Conservation (phyloP, 2,329 filamentous ascomycete genomes). For the Talaromyces sp. region DNA sequence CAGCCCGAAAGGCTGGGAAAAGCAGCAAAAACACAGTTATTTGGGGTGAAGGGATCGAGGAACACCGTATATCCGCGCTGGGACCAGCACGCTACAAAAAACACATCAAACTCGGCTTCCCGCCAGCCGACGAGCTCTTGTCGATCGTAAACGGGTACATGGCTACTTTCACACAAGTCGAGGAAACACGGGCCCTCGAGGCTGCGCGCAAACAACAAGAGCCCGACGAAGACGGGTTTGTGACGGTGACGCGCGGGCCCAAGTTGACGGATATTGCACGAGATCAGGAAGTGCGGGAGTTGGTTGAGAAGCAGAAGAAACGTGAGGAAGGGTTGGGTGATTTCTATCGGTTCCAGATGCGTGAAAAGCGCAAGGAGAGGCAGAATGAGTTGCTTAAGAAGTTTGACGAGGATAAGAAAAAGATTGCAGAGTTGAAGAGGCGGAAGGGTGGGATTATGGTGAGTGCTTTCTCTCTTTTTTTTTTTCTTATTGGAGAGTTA, state of each 20-base stretch:
- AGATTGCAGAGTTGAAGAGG: slow-evolving; percentile 65
- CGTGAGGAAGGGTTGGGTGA: slow-evolving; percentile 61
- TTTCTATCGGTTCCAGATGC: slow-evolving; percentile 80
- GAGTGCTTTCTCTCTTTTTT: slow-evolving; percentile 14
- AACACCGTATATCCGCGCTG: slow-evolving; percentile 50
- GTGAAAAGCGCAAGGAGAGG: slow-evolving; percentile 72
- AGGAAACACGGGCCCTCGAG: slow-evolving; percentile 61
- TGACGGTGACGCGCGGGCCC: slow-evolving; percentile 81
- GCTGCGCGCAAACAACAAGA: slow-evolving; percentile 63
- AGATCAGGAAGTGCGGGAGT: slow-evolving; percentile 61
- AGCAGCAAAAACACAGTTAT: slow-evolving; percentile 38
- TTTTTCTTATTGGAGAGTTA: not conserved
- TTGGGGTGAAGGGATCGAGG: slow-evolving; percentile 63
- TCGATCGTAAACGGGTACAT: slow-evolving; percentile 79
- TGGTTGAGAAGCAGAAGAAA: slow-evolving; percentile 57
- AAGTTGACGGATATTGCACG: slow-evolving; percentile 66
- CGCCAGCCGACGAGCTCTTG: slow-evolving; percentile 63
- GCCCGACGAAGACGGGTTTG: slow-evolving; percentile 91
- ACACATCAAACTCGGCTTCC: slow-evolving; percentile 69
- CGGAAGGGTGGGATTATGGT: slow-evolving; percentile 58
- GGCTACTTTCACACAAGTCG: slow-evolving; percentile 63
- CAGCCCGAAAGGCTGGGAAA: slow-evolving; percentile 54
- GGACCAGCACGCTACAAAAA: slow-evolving; percentile 51
- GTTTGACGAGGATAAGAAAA: slow-evolving; percentile 73
- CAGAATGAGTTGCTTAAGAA: slow-evolving; percentile 63